phyloP scores from a whole-genome alignment of 1,139 yeast species.

The Yamadazyma oceani region DNA sequence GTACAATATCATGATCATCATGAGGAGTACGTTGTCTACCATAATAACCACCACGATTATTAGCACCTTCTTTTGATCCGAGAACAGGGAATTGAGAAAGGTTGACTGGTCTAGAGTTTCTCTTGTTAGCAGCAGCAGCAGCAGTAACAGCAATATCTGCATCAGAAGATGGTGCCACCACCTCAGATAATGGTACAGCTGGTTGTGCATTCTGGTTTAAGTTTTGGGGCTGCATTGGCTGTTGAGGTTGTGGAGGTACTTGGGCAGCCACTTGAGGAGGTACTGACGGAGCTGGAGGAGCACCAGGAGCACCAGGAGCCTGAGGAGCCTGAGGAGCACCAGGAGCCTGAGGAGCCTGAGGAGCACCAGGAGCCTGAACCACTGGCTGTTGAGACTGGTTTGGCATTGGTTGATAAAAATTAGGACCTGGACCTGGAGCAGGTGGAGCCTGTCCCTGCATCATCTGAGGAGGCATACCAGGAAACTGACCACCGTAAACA shows the following conservation, averaged over 20 bases:
- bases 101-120: slow-evolving; percentile 30
- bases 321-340: slow-evolving; percentile 17
- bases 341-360: slow-evolving; percentile 18
- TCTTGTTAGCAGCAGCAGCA: slow-evolving; percentile 11
- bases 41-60: slow-evolving; percentile 2
- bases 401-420: slow-evolving; percentile 19
- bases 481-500: slow-evolving; percentile 38
- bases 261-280: slow-evolving; percentile 25
- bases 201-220: slow-evolving; percentile 7
- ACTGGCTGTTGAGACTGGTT: slow-evolving; percentile 1
- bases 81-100: slow-evolving; percentile 52
- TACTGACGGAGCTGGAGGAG: slow-evolving; percentile 19
- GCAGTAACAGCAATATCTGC: slow-evolving; percentile 14
- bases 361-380: slow-evolving; percentile 18
- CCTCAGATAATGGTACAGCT: slow-evolving; percentile 14
- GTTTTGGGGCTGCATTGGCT: slow-evolving; percentile 2
- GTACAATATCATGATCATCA: slow-evolving; percentile 4
- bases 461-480: slow-evolving; percentile 21
- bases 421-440: slow-evolving; percentile 14
- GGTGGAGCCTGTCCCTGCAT: slow-evolving; percentile 22
- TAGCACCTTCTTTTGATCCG: slow-evolving; percentile 40
- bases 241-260: slow-evolving; percentile 7
- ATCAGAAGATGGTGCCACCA: slow-evolving; percentile 12
- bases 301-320: slow-evolving; percentile 18
- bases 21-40: slow-evolving; percentile 20